phyloP scores from a whole-genome alignment of 768 basidiomycete genomes.

The Phallus indusiatus region DNA sequence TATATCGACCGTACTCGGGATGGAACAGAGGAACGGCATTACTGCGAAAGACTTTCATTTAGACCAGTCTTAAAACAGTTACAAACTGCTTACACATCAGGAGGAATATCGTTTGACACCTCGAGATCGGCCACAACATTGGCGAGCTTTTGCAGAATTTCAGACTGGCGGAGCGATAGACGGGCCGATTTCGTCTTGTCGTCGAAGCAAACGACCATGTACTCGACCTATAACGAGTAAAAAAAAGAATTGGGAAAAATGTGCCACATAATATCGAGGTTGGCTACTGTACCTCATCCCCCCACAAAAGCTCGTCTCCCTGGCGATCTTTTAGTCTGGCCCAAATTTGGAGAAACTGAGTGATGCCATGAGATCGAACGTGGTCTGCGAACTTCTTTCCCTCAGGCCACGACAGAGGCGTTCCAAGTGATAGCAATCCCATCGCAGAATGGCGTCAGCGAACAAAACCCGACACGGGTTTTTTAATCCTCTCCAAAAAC shows the following conservation, averaged over 20 bases:
- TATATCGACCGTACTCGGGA: conserved; percentile 96
- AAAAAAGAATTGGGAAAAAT: conserved; percentile 9
- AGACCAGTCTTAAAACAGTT: background rate
- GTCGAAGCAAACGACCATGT: conserved; percentile 88
- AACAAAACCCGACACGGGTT: background rate
- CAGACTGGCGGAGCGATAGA: conserved; percentile 89
- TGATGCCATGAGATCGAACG: conserved; percentile 85
- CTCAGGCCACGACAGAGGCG: conserved; percentile 86
- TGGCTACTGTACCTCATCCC: conserved; percentile 70
- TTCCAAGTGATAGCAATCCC: conserved; percentile 91
- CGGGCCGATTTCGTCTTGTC: conserved; percentile 68
- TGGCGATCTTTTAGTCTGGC: conserved; percentile 81
- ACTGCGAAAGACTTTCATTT: conserved; percentile 26
- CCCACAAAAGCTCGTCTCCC: conserved; percentile 93
- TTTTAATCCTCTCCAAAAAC: background rate
- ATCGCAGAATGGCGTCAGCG: conserved; percentile 31
- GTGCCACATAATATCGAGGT: too few relatives aligned
- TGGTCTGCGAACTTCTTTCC: conserved; percentile 82
- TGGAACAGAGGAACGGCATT: conserved; percentile 83
- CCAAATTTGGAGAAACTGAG: conserved; percentile 93
- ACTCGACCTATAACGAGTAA: conserved; percentile 65
- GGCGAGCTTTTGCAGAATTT: conserved; percentile 77
- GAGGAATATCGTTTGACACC: conserved; percentile 28
- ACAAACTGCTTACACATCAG: background rate
- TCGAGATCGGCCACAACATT: conserved; percentile 60